Conservation (phyloP, 805 yeast genomes). For the Kodamaea laetipori region DNA sequence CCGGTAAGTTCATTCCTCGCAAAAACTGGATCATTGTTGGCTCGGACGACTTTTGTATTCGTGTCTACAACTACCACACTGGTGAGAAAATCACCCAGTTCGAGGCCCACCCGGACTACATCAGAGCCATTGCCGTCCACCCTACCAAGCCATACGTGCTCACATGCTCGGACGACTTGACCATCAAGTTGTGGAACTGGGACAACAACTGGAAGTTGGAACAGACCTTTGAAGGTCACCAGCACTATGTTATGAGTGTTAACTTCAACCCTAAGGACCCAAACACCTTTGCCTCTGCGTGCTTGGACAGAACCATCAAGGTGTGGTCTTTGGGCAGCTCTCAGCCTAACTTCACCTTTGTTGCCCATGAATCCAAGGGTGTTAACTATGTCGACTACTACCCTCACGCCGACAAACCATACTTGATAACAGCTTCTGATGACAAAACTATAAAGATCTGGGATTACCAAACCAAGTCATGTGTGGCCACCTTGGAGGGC, state of each 20-base stretch:
- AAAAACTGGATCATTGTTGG: conserved; percentile 98
- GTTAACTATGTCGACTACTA: conserved; percentile 96
- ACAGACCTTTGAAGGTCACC: conserved; percentile 93
- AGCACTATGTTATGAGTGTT: conserved; percentile 90
- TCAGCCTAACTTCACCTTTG: conserved; percentile 86
- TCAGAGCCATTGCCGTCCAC: conserved; percentile 90
- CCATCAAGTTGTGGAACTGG: conserved; percentile 97
- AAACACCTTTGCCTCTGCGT: conserved; percentile 95
- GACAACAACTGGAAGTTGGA: conserved; percentile 88
- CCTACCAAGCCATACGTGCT: conserved; percentile 88
- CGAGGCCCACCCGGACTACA: conserved; percentile 98
- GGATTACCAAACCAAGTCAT: conserved; percentile 97
- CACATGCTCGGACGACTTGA: conserved; percentile 89
- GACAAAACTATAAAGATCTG: conserved; percentile 86
- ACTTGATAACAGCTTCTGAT: conserved; percentile 87
- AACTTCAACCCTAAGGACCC: conserved; percentile 98
- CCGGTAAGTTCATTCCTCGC: conserved; percentile 92
- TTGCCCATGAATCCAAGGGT: conserved; percentile 90
- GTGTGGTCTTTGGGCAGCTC: conserved; percentile 92
- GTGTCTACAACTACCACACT: conserved; percentile 93
- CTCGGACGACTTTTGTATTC: conserved; percentile 89
- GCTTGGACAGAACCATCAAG: conserved; percentile 93
- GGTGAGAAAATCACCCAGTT: conserved; percentile 93
- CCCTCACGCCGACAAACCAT: conserved; percentile 97
- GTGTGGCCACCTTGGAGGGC: conserved; percentile 92